Evolutionary conservation across 805 yeast genomes (phyloP).

Genomic region (Jamesozyma spencerorum): DNA sequence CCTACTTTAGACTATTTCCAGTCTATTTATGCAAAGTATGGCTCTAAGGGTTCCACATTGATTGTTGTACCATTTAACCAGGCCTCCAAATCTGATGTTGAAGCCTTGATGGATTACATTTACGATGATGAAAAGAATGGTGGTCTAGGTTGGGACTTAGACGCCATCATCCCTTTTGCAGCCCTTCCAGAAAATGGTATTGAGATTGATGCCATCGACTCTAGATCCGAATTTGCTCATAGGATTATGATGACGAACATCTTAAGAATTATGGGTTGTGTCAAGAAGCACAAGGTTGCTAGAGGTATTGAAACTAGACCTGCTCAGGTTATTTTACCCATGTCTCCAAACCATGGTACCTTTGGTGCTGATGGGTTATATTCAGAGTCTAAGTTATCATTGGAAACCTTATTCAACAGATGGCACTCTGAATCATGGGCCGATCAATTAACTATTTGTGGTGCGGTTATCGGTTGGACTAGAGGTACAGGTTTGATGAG

Average conservation of each 20-base stretch:
- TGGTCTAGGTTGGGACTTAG: conserved; percentile 97
- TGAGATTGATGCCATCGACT: conserved; percentile 85
- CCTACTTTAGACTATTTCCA: conserved; percentile 94
- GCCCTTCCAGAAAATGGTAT: conserved; percentile 99
- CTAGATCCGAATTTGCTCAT: conserved; percentile 95
- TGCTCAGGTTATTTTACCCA: conserved; percentile 91
- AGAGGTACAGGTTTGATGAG: conserved; percentile 99
- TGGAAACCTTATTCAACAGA: conserved; percentile 95
- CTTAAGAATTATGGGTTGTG: conserved; percentile 82
- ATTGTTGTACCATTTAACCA: conserved; percentile 98
- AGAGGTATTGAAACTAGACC: conserved; percentile 87
- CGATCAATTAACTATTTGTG: conserved; percentile 86
- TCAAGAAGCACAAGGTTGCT: conserved; percentile 72
- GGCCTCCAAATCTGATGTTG: conserved; percentile 91
- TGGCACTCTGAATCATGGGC: conserved; percentile 99
- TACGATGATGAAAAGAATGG: conserved; percentile 75
- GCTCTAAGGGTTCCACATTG: conserved; percentile 85
- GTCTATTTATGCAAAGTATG: conserved; percentile 81
- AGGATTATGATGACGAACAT: conserved; percentile 96
- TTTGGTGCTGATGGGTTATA: conserved; percentile 97
- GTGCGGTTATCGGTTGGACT: conserved; percentile 99
- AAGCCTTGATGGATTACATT: conserved; percentile 74
- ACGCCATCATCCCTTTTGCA: conserved; percentile 93
- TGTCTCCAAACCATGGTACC: conserved; percentile 98
- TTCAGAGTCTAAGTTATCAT: conserved; percentile 91